Evolutionary conservation across 2,329 filamentous ascomycete species (phyloP), one percentile per base, ranked within the genome.

Genomic region (Nannizziopsis barbatae): DNA sequence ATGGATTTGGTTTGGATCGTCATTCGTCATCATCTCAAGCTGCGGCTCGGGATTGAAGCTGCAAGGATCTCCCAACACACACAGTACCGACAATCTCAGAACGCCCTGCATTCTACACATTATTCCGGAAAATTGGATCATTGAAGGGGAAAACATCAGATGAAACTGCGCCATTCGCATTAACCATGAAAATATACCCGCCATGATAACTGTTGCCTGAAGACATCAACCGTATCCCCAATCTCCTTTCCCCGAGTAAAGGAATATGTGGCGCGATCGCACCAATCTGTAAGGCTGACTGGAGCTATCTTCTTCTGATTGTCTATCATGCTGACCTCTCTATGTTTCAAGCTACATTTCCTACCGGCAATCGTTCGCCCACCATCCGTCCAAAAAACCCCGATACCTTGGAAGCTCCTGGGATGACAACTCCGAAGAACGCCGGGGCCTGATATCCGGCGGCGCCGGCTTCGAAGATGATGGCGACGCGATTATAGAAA

Each of bases 281-380:
- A 98, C 92, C 59, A 98, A 96, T 67, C 84, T 98, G 88, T 95
- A 80, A 60, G 79, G 63, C 41, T 37, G 39, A 46, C 36, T 17
- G n/a, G 14, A 7, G 6, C n/a, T 11, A 11, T 2, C 1, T 12
- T 9, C 7, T 9, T 39, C 9, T 32, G 15, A 8, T 17, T 6
- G 9, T 2, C 31, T 15, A 15, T n/a, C 42, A 50, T 55, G 51
- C 55, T 54, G 52, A 55, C 47, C 32, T 49, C 53, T 44, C 51
- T 43, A 45, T 14, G 31, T 45, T 42, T 27, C 53, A 63, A 95
- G 90, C 65, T 98, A 93, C 68, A 92, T 98, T 66, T 96, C 92
- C 68, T 98, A 96, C 75, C 89, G 92, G 62, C 92, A 98, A 73
- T 96, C 90, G 61, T 96, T 95, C 70, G 81, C 88, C 60, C 92